These are phyloP conservation scores for Suhomyces tanzawaensis DNA, from an alignment of 805 yeast species.

Conservation along the genomic window DNA sequence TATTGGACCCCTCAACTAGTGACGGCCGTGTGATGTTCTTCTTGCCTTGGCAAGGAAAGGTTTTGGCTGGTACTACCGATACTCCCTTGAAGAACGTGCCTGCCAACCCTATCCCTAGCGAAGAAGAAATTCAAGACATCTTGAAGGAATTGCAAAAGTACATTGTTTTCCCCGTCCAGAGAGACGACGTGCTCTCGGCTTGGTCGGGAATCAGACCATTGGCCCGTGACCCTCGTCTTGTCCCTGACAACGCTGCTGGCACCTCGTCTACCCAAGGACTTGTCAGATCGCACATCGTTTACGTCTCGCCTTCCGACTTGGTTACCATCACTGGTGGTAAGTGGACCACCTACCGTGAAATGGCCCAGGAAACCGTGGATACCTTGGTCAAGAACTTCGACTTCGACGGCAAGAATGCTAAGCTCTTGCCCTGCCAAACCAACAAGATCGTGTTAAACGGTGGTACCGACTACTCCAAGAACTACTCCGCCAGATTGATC, in stretches of 20 bases:
- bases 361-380: constrained; percentile 93
- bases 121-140: constrained; percentile 85
- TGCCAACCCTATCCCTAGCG: constrained; percentile 77
- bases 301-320: constrained; percentile 69
- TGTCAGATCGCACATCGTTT: constrained; percentile 84
- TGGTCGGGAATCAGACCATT: constrained; percentile 98
- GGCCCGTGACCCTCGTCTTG: constrained; percentile 72
- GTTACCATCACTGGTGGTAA: constrained; percentile 94
- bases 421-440: constrained; percentile 49
- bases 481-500: constrained; percentile 73
- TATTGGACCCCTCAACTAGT: constrained; percentile 85
- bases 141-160: constrained; percentile 85
- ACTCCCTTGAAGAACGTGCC: constrained; percentile 73
- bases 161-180: constrained; percentile 80
- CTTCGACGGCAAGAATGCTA: constrained; percentile 29
- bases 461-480: constrained; percentile 74
- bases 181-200: constrained; percentile 89
- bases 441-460: constrained; percentile 63
- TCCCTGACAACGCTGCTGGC: constrained; percentile 38
- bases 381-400: constrained; percentile 54
- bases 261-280: constrained; percentile 70
- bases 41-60: constrained; percentile 97
- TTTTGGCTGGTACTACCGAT: constrained; percentile 95
- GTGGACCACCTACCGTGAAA: constrained; percentile 97
- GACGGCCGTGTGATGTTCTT: constrained; percentile 97